Conservation (phyloP, 768 basidiomycete species). For the Mycena latifolia region DNA sequence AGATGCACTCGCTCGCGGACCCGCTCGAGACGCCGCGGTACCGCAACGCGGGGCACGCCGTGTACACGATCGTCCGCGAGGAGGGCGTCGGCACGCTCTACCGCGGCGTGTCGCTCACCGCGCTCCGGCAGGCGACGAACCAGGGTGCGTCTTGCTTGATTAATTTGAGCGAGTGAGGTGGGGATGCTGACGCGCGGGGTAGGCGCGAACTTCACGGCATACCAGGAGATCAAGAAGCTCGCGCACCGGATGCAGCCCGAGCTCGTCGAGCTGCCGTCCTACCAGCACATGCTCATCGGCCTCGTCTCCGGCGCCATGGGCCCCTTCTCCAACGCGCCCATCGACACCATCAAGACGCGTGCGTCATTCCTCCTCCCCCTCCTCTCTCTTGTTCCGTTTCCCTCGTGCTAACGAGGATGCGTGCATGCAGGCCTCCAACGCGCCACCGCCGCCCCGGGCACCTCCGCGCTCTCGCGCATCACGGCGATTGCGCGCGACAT, state of each 20-base stretch:
- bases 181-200: neutral
- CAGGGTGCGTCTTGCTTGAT: conserved; percentile 71
- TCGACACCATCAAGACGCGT: conserved; percentile 97
- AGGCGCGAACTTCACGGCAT: conserved; percentile 98
- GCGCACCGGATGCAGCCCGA: conserved; percentile 85
- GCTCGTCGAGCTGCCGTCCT: conserved; percentile 85
- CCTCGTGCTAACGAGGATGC: too few relatives aligned
- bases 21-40: conserved; percentile 95
- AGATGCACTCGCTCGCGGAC: conserved; percentile 96
- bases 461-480: conserved; percentile 85
- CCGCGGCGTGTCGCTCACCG: conserved; percentile 93
- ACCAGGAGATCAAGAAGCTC: conserved; percentile 94
- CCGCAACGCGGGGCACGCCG: conserved; percentile 96
- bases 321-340: conserved; percentile 97
- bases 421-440: conserved; percentile 81
- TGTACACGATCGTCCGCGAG: conserved; percentile 93
- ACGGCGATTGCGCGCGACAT: conserved; percentile 87
- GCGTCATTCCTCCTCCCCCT: conserved; percentile 44
- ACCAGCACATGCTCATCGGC: conserved; percentile 96
- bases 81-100: conserved; percentile 90
- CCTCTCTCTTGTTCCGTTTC: neutral
- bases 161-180: too few relatives aligned
- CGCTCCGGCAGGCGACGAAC: conserved; percentile 96
- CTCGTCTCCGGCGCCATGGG: conserved; percentile 98
- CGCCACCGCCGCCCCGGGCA: conserved; percentile 77